phyloP scores from a whole-genome alignment of 208 protist genomes.

The Porcisia deanei region DNA sequence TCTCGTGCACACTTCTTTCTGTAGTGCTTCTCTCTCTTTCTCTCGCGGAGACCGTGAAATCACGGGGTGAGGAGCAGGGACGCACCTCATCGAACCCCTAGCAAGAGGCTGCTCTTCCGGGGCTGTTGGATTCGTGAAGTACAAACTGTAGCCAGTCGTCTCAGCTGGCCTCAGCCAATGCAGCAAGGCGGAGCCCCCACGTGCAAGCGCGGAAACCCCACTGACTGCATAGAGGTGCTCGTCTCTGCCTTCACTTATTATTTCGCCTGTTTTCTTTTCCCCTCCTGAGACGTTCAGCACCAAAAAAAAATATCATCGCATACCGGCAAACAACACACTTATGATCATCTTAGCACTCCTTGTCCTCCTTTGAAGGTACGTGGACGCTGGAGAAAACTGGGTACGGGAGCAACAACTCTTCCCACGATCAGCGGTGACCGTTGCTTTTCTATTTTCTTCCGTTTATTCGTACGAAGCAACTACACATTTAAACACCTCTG shows the following conservation, averaged over 20 bases:
- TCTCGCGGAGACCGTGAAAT: not conserved
- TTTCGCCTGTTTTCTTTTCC: not conserved
- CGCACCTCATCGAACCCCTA: not conserved
- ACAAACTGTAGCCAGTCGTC: not conserved
- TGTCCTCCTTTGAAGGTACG: not conserved
- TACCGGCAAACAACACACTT: not conserved
- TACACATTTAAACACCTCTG: not conserved
- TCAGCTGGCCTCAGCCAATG: not conserved
- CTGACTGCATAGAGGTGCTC: not conserved
- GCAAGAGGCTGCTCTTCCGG: conserved; percentile 1
- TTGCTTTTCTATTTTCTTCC: not conserved
- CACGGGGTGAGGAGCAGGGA: not conserved
- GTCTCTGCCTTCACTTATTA: not conserved
- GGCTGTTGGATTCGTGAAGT: not conserved
- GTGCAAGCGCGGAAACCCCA: not conserved
- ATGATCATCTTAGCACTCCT: not conserved
- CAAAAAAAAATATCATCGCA: not conserved
- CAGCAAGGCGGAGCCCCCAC: not conserved
- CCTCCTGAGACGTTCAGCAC: not conserved
- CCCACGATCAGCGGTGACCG: not conserved
- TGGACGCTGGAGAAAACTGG: not conserved
- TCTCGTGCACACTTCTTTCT: not conserved
- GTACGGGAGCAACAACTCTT: not conserved
- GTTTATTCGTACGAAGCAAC: not conserved
- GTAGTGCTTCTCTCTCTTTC: not conserved